These are phyloP conservation scores for Retiboletus flavoniger DNA, from an alignment of 1,284 basidiomycete species.

Conservation along the genomic window DNA sequence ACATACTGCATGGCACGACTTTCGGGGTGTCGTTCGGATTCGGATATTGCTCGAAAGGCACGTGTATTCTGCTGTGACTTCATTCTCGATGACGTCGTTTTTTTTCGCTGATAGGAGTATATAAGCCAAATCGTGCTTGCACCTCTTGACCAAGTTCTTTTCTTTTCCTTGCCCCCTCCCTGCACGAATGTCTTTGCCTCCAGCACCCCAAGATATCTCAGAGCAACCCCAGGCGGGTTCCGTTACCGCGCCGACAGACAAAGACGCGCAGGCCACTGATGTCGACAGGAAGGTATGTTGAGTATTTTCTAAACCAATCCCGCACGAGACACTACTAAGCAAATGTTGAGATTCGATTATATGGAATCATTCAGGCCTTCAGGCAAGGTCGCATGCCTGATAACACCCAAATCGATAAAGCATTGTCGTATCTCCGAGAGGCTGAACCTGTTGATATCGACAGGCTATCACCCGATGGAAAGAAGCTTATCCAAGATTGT, in stretches of 20 bases:
- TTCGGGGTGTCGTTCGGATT: background rate
- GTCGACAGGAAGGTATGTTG: slow-evolving; percentile 67
- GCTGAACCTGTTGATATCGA: slow-evolving; percentile 66
- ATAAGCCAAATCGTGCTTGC: slow-evolving; percentile 2
- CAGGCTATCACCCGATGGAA: slow-evolving; percentile 75
- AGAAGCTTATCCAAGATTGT: slow-evolving; percentile 72
- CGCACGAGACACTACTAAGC: background rate
- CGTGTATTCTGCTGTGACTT: slow-evolving; percentile 2
- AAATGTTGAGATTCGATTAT: slow-evolving; percentile 56
- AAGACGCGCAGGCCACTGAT: slow-evolving; percentile 52
- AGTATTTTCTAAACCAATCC: background rate
- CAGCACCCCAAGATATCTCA: slow-evolving; percentile 57
- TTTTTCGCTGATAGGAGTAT: slow-evolving; percentile 11
- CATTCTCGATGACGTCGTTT: slow-evolving; percentile 24
- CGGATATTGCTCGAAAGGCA: slow-evolving; percentile 16
- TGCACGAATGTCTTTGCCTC: slow-evolving; percentile 58
- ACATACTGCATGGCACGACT: no score
- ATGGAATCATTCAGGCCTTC: slow-evolving; percentile 78
- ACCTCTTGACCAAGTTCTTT: background rate
- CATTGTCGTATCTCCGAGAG: slow-evolving; percentile 65
- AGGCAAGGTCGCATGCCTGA: slow-evolving; percentile 76
- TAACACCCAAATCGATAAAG: slow-evolving; percentile 77
- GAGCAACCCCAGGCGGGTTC: slow-evolving; percentile 51
- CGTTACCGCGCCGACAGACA: slow-evolving; percentile 60
- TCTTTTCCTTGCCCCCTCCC: background rate